Evolutionary conservation across 2,329 filamentous ascomycete genomes (phyloP), one percentile per base, ranked within the genome.

Genomic region (Cytospora paraplurivora): DNA sequence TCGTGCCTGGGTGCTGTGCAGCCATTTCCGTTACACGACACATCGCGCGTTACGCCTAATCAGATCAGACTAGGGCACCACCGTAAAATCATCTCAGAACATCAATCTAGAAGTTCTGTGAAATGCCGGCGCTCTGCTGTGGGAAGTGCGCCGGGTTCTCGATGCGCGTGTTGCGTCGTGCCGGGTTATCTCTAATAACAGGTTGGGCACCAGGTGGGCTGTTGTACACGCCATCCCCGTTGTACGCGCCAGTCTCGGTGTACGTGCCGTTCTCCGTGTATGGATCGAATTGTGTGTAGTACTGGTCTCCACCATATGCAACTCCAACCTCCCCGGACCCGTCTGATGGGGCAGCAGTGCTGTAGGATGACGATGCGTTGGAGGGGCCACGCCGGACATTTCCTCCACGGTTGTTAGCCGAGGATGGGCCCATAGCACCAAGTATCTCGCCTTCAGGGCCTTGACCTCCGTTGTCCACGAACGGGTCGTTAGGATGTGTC

Each of bases 321-420:
- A 76, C 75, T 58, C 74, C 75, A 35, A 76, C 78, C 27, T 88
- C 86, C 13, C 75, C 82, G 11, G 87, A 89, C 11, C 82, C 85
- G 63, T 90, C 88, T 0, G 94, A 97, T 65, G 86, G 86, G 52
- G 87, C 88, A 8, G 87, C 90, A 13, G 88, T 89, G 68, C 93
- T 97, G 78, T 98, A 99, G 1, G 92, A 93, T 0, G 95, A 98
- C 0, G 95, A 99, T 7, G 95, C 95, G 72, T 98, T 98, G 7
- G 94, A 98, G 1, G 92, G 88, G 1, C 95, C 95, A 60, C 95
- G 90, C 68, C 90, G 91, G 41, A 98, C 90, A 68, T 92, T 91
- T 33, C 78, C 81, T 56, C 78, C 81, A 59, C 86, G 83, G 75
- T 90, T 89, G 66, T 85, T 84, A 62, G 85, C 82, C 33, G 89